Evolutionary conservation across 345 rosid species (phyloP).

Genomic region (Bruguiera sexangula): DNA sequence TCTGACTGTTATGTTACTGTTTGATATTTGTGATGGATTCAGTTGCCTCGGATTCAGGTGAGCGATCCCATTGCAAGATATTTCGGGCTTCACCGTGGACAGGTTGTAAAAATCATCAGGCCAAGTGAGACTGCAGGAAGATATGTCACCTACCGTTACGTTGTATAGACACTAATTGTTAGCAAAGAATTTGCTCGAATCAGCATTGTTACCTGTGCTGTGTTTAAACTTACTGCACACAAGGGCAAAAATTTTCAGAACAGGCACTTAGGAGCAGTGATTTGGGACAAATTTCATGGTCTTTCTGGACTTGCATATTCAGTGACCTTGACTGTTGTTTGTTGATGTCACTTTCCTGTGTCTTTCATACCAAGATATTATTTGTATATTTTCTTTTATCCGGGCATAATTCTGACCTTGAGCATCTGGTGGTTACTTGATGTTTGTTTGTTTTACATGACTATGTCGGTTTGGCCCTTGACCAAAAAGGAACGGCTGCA

Average conservation of each 20-base stretch:
- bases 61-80: constrained; percentile 32
- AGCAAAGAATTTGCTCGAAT: background rate
- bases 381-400: no score
- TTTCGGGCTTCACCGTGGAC: constrained; percentile 33
- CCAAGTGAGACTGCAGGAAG: constrained; percentile 37
- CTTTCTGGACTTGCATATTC: background rate
- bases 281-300: background rate
- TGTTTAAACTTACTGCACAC: background rate
- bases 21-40: background rate
- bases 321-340: no score
- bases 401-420: no score
- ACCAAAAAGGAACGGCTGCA: no score
- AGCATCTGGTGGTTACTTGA: no score
- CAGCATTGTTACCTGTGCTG: background rate
- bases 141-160: constrained; percentile 30
- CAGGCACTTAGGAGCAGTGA: background rate
- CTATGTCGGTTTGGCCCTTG: no score
- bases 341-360: no score
- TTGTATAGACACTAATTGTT: constrained; percentile 13
- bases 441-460: no score
- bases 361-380: no score
- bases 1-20: constrained; percentile 3
- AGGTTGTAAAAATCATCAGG: constrained; percentile 32
- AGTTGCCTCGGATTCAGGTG: constrained; percentile 32
- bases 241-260: background rate